These are phyloP conservation scores for Eustoma russellianum DNA, from an alignment of 257 asterid genomes.

Conservation along the genomic window DNA sequence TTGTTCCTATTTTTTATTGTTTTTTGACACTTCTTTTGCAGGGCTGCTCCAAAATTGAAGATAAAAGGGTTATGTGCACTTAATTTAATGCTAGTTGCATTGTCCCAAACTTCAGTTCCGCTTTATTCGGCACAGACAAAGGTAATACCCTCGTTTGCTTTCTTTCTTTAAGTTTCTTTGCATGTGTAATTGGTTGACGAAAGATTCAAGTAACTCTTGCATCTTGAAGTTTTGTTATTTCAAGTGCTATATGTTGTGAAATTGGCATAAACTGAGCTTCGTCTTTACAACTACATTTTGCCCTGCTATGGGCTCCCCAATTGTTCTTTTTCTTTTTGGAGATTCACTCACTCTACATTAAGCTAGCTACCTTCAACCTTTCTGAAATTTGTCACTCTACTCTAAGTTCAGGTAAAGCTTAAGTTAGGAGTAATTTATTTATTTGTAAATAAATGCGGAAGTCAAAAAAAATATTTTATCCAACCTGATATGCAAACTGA, in stretches of 20 bases:
- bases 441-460: no score
- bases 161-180: neutral
- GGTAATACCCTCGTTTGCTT: constrained; percentile 29
- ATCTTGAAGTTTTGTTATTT: neutral
- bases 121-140: constrained; percentile 31
- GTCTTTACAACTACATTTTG: neutral
- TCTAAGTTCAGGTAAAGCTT: no score
- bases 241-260: no score
- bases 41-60: constrained; percentile 55
- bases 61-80: constrained; percentile 44
- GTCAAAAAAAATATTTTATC: no score
- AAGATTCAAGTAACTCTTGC: neutral
- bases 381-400: no score
- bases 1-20: neutral
- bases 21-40: constrained; percentile 25
- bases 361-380: no score
- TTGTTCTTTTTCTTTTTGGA: no score
- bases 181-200: neutral
- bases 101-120: constrained; percentile 42
- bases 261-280: neutral
- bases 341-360: no score
- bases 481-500: no score
- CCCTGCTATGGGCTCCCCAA: neutral
- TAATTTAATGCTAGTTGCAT: constrained; percentile 39
- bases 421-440: neutral